Base-by-base conservation (phyloP, 352 stramenopile species). In the Globisporangium radiosum region DNA sequence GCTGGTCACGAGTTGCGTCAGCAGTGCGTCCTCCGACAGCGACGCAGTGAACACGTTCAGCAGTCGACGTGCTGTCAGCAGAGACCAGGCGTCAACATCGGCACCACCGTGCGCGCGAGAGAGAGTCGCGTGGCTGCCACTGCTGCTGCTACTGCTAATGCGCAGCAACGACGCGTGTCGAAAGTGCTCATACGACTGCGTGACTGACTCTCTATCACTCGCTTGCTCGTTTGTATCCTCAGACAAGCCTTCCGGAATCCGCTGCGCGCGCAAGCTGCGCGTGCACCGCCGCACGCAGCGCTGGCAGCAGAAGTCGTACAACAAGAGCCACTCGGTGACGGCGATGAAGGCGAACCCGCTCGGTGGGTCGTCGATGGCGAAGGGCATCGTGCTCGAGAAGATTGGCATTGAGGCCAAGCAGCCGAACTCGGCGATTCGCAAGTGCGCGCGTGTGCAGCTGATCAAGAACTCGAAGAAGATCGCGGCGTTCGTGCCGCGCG, bases 401-500 rank as follows among this genome's bases (percentile, higher is more conserved):
- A 99, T 99, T 65, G 98, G 98, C 79, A 99, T 99, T 97, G 98
- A 99, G 75, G 97, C 98, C 68, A 99, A 99, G 87, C 98, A 99
- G 90, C 98, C 98, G 59, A 99, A 99, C 94, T 99, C 96, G 49
- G 98, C 98, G 68, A 99, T 99, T 88, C 97, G 98, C 75, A 99
- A 99, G 92, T 99, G 96, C 73, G 96, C 98, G 47, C 96, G 98
- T 83, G 97, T 99, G 63, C 98, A 99, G 86, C 85, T 99, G 45
- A 99, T 99, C 86, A 99, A 99, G 96, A 99, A 99, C 82, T 98
- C 97, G 71, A 99, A 99, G 96, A 99, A 99, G 90, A 99, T 99
- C 79, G 97, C 98, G 33, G 97, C 97, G 64, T 99, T 99, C 88
- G 97, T 99, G 65, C 98, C 98, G 57, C 91, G 97, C 53, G 98